Conservation (phyloP, 2,329 filamentous ascomycete genomes). For the Colletotrichum costaricense region DNA sequence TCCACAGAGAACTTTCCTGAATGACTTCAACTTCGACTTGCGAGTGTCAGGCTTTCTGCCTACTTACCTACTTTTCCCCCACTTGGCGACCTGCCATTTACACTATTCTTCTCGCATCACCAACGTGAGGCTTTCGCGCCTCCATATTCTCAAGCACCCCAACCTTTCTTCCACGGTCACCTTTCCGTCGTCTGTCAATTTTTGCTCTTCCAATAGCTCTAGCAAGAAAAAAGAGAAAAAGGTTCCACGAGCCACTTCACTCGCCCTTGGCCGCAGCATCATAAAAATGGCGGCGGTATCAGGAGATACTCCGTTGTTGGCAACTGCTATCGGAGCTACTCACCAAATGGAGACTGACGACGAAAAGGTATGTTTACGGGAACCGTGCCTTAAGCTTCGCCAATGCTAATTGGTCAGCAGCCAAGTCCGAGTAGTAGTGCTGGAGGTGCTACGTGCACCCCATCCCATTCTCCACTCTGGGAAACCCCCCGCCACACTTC, state of each 20-base stretch:
- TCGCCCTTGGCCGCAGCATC: not conserved
- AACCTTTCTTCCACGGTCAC: not conserved
- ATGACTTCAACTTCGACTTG: not conserved
- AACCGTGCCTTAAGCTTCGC: not conserved
- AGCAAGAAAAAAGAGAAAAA: not conserved
- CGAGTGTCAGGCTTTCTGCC: not conserved
- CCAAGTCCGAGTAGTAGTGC: not conserved
- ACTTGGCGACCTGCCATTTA: not conserved
- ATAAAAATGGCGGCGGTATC: not conserved
- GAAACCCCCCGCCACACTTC: not conserved
- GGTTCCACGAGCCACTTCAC: not conserved
- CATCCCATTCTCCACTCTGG: not conserved
- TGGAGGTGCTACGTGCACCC: slow-evolving; percentile 3
- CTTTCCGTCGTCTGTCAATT: not conserved
- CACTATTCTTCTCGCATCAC: not conserved
- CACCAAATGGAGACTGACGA: not conserved
- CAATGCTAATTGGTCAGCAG: not conserved
- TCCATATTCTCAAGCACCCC: no score
- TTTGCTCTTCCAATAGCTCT: not conserved
- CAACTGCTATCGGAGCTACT: not conserved
- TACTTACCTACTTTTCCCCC: not conserved
- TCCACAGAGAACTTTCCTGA: not conserved
- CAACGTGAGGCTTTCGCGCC: not conserved
- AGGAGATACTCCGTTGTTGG: not conserved
- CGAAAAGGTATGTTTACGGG: not conserved